phyloP scores from a whole-genome alignment of 345 rosid genomes.

The Eucalyptus camaldulensis region DNA sequence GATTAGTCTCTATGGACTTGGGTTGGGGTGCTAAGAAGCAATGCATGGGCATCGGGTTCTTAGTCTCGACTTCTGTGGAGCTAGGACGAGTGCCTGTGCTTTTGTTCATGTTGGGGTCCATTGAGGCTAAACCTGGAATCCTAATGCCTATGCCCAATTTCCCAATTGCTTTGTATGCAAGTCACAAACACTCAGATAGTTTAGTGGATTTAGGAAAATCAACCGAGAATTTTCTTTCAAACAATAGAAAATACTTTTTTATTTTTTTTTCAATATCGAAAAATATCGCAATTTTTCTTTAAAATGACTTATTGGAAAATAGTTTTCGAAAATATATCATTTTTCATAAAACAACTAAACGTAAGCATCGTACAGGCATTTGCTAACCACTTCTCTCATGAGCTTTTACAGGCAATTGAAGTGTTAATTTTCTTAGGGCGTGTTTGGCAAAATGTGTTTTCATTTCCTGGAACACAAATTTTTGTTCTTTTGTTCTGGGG shows the following conservation, averaged over 20 bases:
- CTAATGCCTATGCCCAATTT: not conserved
- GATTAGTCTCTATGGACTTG: too few species aligned
- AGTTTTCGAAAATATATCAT: not conserved
- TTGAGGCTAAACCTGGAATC: not conserved
- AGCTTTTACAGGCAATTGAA: not conserved
- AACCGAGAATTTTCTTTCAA: not conserved
- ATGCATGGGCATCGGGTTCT: not conserved
- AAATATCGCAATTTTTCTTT: too few species aligned
- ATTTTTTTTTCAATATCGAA: not conserved
- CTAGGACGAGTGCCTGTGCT: rapidly evolving
- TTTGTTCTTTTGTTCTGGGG: too few species aligned
- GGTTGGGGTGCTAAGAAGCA: too few species aligned
- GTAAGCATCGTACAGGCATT: not conserved
- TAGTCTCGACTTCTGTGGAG: not conserved
- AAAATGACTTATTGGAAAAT: too few species aligned
- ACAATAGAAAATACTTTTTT: not conserved
- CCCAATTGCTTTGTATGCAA: too few species aligned
- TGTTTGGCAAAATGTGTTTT: too few species aligned
- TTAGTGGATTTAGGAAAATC: not conserved
- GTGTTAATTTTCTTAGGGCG: not conserved
- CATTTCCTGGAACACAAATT: too few species aligned
- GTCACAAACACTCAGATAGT: rapidly evolving
- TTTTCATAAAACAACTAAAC: not conserved
- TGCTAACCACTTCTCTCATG: not conserved
- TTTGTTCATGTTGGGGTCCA: not conserved